These are phyloP conservation scores for Sporothrix globosa DNA, from an alignment of 2,329 filamentous ascomycete genomes.

Conservation along the genomic window DNA sequence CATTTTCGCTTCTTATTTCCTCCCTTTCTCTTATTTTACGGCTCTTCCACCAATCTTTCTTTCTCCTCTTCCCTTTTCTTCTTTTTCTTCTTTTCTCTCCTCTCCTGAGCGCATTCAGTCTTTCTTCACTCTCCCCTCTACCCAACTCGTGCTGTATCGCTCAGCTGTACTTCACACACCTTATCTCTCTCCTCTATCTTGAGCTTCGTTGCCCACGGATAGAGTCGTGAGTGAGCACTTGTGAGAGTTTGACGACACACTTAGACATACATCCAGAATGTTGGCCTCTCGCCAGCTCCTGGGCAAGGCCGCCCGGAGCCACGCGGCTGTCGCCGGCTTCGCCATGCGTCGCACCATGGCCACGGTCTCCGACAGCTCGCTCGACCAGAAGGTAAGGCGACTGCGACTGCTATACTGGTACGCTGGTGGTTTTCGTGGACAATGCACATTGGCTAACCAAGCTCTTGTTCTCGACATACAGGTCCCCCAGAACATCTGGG, in stretches of 20 bases:
- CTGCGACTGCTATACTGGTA: too few species aligned
- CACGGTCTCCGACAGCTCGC: constrained; percentile 80
- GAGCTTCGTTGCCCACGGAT: constrained; percentile 26
- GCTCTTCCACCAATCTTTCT: constrained; percentile 33
- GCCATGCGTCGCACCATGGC: constrained; percentile 72
- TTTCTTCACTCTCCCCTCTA: constrained; percentile 25
- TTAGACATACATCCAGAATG: constrained; percentile 50
- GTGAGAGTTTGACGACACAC: constrained; percentile 27
- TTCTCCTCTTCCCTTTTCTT: constrained; percentile 26
- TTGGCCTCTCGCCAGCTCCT: constrained; percentile 72
- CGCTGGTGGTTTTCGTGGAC: not conserved
- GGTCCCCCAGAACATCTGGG: constrained; percentile 95
- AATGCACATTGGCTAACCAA: constrained; percentile 27
- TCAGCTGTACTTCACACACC: constrained; percentile 23
- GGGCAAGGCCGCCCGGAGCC: constrained; percentile 65
- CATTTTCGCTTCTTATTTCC: constrained; percentile 30
- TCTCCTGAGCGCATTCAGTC: constrained; percentile 23
- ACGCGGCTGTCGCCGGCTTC: constrained; percentile 61
- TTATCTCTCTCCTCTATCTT: constrained; percentile 30
- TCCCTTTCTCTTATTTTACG: constrained; percentile 30
- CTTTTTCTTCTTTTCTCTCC: constrained; percentile 6
- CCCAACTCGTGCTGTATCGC: constrained; percentile 27
- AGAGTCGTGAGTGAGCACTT: constrained; percentile 23
- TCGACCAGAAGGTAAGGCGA: constrained; percentile 78
- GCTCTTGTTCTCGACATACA: constrained; percentile 39